phyloP scores from a whole-genome alignment of 2,329 filamentous ascomycete genomes.

The Alternaria rosae region DNA sequence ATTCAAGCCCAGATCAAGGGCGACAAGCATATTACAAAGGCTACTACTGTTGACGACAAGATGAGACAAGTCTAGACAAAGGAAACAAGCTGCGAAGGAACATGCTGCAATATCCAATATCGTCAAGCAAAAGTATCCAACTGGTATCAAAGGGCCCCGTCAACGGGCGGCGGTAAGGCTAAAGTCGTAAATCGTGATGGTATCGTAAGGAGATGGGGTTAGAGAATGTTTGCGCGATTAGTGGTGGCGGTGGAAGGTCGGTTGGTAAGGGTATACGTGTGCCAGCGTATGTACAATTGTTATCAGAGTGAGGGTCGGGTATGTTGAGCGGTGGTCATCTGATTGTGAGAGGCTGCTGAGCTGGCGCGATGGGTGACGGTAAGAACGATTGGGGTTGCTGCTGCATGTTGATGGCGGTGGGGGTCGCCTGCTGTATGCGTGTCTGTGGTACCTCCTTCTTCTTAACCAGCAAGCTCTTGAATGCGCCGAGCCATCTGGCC shows the following conservation, averaged over 20 bases:
- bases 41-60: constrained; percentile 13
- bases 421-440: constrained; percentile 21
- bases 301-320: not conserved
- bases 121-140: constrained; percentile 8
- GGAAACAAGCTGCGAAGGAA: constrained; percentile 3
- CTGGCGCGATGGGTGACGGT: constrained; percentile 7
- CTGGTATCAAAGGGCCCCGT: constrained; percentile 7
- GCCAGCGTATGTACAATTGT: constrained; percentile 15
- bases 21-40: constrained; percentile 8
- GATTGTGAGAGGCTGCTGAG: constrained; percentile 15
- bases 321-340: constrained; percentile 2
- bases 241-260: not conserved
- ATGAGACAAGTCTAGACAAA: constrained; percentile 5
- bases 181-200: constrained; percentile 13
- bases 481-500: constrained; percentile 83
- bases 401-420: constrained; percentile 21
- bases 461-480: constrained; percentile 85
- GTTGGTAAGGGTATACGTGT: constrained; percentile 2
- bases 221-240: constrained; percentile 7
- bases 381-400: constrained; percentile 9
- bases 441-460: constrained; percentile 61
- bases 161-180: not conserved
- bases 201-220: constrained; percentile 6
- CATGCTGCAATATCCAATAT: constrained; percentile 10
- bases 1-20: constrained; percentile 11